phyloP scores from a whole-genome alignment of 331 rosid genomes.

The Pyrus hybrid region DNA sequence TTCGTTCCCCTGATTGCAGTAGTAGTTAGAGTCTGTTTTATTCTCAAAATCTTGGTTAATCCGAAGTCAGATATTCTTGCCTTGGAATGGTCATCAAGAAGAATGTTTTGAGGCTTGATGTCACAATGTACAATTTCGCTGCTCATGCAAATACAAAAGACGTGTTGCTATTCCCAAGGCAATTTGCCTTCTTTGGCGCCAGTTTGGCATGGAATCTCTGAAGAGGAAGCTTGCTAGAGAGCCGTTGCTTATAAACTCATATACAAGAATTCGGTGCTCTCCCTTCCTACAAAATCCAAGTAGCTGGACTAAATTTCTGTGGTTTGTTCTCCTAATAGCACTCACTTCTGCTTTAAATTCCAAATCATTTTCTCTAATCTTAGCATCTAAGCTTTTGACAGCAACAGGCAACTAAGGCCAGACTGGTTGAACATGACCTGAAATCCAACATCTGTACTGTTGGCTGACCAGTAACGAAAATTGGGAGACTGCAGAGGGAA shows the following conservation, averaged over 20 bases:
- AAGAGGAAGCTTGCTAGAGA: background rate
- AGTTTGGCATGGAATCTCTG: background rate
- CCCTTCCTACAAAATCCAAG: background rate
- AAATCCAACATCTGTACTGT: background rate
- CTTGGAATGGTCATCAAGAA: background rate
- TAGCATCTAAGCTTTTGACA: no score
- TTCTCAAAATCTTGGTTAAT: constrained; percentile 9
- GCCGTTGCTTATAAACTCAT: background rate
- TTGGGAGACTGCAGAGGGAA: background rate
- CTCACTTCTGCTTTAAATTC: background rate
- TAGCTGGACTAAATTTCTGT: constrained; percentile 8
- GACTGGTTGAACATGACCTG: background rate
- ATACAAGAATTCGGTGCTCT: background rate
- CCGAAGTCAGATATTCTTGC: constrained; percentile 10
- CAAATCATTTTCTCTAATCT: no score
- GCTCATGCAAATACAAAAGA: no score
- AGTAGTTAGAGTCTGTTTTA: background rate
- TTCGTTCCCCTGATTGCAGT: background rate
- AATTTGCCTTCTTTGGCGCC: background rate
- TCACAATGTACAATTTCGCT: no score
- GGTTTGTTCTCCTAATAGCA: constrained; percentile 17
- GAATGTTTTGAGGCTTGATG: no score
- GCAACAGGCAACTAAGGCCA: no score
- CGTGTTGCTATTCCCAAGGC: background rate
- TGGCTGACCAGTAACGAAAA: background rate